Base-by-base conservation (phyloP, 345 rosid species). In the Firmiana major region DNA sequence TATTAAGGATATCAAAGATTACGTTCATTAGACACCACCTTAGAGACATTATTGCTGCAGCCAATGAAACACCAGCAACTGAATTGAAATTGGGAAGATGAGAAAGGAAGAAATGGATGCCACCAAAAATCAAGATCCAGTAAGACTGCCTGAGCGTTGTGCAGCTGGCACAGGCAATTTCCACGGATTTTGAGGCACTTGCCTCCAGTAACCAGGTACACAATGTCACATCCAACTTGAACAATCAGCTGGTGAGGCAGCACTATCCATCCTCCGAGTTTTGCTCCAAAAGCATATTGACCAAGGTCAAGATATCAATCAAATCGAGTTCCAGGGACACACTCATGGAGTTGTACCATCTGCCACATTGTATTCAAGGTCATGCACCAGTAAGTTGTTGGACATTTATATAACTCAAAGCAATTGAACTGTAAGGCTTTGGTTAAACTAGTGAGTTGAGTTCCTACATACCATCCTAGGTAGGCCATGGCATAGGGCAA, bases 141-240 rank as follows among this genome's bases (percentile, higher is more conserved):
- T 92, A 95, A 4, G 98, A 88, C 84, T 90, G 97, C 77, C 84
- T 84, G 75, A 89, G 82, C 2, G 83, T 86, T 5, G 88, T 88
- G 85, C 98, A 90, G 78, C 80, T 57, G 74, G 83, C 22, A 70
- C 99, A 93, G 11, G 90, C 80, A 83, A 92, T 89, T 60, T 93
- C 96, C 84, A 89, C 57, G 84, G 93, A 93, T 85, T 84, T 92
- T 91, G 11, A 95, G 75, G 78, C 98, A 92, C 79, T 95, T 90
- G 46, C 98, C 98, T 19, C 99, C 99, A 0, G 99, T 95, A 22
- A 95, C 98, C 97, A 95, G 93, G 89, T 93, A 95, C 26, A 93
- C 98, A 12, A 95, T 87, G 77, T 87, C 83, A 75, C 98, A 91
- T 1, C 99, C 99, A 46, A 95, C 93, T 82, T 93, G 97, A 45